Conservation (phyloP, 345 rosid species). For the Kandelia obovata region DNA sequence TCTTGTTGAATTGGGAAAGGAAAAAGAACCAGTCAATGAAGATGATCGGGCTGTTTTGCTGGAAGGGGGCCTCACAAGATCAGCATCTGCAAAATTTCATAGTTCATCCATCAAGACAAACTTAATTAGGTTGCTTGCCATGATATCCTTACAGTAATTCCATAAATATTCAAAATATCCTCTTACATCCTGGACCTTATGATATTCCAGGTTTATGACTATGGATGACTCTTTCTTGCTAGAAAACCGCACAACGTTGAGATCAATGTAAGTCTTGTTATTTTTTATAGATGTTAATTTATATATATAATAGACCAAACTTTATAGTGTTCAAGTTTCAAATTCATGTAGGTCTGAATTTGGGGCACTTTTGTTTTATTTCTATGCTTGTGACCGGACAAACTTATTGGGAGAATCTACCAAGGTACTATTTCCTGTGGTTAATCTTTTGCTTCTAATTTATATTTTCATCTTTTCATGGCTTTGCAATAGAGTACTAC, state of each 20-base stretch:
- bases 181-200: slow-evolving; percentile 17
- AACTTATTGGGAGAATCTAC: slow-evolving; percentile 62
- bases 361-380: slow-evolving; percentile 66
- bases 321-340: neutral
- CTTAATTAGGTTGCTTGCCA: slow-evolving; percentile 55
- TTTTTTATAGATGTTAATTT: slow-evolving; percentile 2
- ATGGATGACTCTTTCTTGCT: slow-evolving; percentile 94
- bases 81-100: slow-evolving; percentile 66
- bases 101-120: slow-evolving; percentile 62
- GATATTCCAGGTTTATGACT: slow-evolving; percentile 61
- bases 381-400: slow-evolving; percentile 85
- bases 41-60: slow-evolving; percentile 81
- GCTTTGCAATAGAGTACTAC: slow-evolving; percentile 9
- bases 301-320: neutral
- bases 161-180: slow-evolving; percentile 5
- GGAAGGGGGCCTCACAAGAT: slow-evolving; percentile 84
- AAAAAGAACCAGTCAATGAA: slow-evolving; percentile 55
- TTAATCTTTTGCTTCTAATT: neutral
- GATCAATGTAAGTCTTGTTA: slow-evolving; percentile 67
- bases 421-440: slow-evolving; percentile 50
- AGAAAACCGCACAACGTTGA: slow-evolving; percentile 75
- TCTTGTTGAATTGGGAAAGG: slow-evolving; percentile 60
- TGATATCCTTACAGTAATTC: slow-evolving; percentile 3
- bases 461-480: slow-evolving; percentile 9
- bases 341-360: slow-evolving; percentile 70